Evolutionary conservation across 192 early-diverging fungal genomes (phyloP).

Genomic region (Linnemannia zychae): DNA sequence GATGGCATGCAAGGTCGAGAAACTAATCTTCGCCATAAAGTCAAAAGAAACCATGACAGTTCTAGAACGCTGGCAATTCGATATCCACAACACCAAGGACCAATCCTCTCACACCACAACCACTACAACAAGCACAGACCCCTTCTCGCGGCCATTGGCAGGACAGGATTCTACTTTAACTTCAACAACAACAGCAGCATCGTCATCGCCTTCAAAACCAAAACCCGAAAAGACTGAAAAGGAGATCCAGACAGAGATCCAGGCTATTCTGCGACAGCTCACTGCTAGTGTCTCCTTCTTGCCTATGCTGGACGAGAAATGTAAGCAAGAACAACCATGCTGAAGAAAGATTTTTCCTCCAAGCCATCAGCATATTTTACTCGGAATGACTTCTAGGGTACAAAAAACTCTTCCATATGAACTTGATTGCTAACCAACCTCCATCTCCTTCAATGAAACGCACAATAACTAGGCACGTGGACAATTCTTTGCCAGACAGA

Average conservation of each 20-base stretch:
- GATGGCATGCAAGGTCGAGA: slow-evolving; percentile 77
- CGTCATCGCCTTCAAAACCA: slow-evolving; percentile 7
- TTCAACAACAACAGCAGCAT: background rate
- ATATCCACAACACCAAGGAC: slow-evolving; percentile 80
- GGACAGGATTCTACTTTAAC: background rate
- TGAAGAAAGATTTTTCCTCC: too few relatives aligned
- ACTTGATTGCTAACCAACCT: background rate
- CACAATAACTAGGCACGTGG: slow-evolving; percentile 79
- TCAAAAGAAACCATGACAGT: slow-evolving; percentile 87
- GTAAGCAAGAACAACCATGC: slow-evolving; percentile 57
- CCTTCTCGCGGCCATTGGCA: background rate
- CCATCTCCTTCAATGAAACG: background rate
- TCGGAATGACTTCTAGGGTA: background rate
- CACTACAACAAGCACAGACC: background rate
- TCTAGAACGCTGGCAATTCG: slow-evolving; percentile 96
- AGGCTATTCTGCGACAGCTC: slow-evolving; percentile 93
- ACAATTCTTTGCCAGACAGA: slow-evolving; percentile 93
- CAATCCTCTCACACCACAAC: background rate
- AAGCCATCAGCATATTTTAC: too few relatives aligned
- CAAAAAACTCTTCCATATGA: too few relatives aligned
- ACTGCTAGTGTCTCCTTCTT: slow-evolving; percentile 91
- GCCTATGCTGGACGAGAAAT: slow-evolving; percentile 88
- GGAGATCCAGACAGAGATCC: slow-evolving; percentile 82
- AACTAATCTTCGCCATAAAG: slow-evolving; percentile 89
- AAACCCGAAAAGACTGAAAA: slow-evolving; percentile 66